phyloP scores from a whole-genome alignment of 2,329 filamentous ascomycete genomes.

The Trichoderma cornu-damae region DNA sequence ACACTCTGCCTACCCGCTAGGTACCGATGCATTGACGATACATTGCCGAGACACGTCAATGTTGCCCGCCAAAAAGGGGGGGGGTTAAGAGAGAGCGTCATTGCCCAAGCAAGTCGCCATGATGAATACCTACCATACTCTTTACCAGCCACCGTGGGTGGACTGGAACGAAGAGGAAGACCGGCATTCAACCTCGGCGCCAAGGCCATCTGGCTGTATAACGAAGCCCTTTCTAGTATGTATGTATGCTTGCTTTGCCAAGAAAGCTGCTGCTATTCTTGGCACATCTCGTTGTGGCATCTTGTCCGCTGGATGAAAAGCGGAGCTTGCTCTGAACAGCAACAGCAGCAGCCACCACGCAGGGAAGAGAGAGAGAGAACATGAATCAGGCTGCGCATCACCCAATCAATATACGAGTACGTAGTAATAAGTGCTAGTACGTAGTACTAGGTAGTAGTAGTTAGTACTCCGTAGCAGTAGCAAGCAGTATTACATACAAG shows the following conservation, averaged over 20 bases:
- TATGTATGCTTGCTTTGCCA: background rate
- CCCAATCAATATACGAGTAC: too few species aligned
- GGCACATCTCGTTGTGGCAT: background rate
- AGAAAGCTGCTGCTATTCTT: background rate
- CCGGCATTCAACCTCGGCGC: background rate
- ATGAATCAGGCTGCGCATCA: background rate
- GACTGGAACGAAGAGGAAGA: background rate
- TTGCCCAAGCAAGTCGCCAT: background rate
- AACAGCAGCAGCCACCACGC: background rate
- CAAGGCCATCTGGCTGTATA: background rate
- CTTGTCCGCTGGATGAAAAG: background rate
- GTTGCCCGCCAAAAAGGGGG: background rate
- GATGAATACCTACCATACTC: too few species aligned
- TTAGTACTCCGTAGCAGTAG: too few species aligned
- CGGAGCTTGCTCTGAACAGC: background rate
- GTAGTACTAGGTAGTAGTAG: too few species aligned
- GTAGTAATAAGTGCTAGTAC: too few species aligned
- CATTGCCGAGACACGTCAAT: constrained; percentile 17
- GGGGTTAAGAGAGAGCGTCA: too few species aligned
- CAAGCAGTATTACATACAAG: too few species aligned
- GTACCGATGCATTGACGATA: constrained; percentile 14
- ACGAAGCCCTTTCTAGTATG: background rate
- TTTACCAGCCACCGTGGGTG: too few species aligned
- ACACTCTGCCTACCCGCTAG: background rate
- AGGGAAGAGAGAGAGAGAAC: background rate